Percentiles rank a stretch among this genome's conserved stretches.
These are phyloP conservation scores for Boletus pseudo-olivaceus DNA, from an alignment of 768 basidiomycete genomes.

Conservation along the genomic window DNA sequence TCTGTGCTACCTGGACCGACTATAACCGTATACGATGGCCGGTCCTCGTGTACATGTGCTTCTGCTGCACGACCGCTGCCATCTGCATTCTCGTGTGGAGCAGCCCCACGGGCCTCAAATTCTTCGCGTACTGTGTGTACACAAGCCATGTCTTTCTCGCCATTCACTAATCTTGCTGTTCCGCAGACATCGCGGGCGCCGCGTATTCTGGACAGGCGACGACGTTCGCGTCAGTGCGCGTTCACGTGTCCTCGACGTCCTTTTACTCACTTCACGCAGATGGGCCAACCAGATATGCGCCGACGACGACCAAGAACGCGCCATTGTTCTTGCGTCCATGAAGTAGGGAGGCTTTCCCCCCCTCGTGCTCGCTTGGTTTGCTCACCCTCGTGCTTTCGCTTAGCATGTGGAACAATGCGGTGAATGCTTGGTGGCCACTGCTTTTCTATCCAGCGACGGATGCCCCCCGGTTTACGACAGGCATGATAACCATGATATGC, in stretches of 20 bases:
- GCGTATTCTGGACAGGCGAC: constrained; percentile 74
- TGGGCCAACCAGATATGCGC: constrained; percentile 81
- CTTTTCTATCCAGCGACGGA: constrained; percentile 74
- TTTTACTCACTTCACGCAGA: constrained; percentile 28
- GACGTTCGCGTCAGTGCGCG: constrained; percentile 58
- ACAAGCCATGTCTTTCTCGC: background rate
- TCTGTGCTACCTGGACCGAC: constrained; percentile 66
- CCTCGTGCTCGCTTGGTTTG: background rate
- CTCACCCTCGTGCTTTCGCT: background rate
- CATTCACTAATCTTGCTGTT: background rate
- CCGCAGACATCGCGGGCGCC: constrained; percentile 54
- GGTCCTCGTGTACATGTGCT: constrained; percentile 60
- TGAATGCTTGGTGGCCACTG: constrained; percentile 70
- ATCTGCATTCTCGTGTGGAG: constrained; percentile 61
- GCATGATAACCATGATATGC: constrained; percentile 67
- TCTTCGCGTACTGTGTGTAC: constrained; percentile 67
- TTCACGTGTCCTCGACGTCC: background rate
- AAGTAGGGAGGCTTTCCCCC: constrained; percentile 41
- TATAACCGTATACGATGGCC: constrained; percentile 55
- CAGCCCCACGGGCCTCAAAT: constrained; percentile 59
- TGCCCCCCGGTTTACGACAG: constrained; percentile 62
- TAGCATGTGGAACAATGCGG: constrained; percentile 67
- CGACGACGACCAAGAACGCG: constrained; percentile 67
- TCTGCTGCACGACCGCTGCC: constrained; percentile 50
- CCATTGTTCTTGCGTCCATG: constrained; percentile 71